A percentile compares a stretch with the other conserved stretches of the same genome.
Conservation (phyloP, 148 eudicot genomes). For the Heliosperma pusillum region DNA sequence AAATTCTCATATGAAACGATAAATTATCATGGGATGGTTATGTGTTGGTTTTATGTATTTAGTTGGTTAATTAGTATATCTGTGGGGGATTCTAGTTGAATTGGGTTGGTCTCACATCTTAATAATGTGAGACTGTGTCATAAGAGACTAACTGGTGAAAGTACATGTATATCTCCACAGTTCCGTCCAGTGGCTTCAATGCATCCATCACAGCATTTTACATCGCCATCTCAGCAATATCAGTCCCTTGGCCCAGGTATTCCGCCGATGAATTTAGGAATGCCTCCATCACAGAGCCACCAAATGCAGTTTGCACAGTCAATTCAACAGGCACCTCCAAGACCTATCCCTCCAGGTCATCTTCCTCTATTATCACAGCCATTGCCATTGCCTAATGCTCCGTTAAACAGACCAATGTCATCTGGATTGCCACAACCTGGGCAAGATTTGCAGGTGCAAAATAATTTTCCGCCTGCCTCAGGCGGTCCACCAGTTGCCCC, state of each 20-base stretch:
- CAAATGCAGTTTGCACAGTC: constrained; percentile 67
- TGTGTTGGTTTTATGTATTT: not conserved
- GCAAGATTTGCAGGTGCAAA: constrained; percentile 54
- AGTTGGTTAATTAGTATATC: too few relatives aligned
- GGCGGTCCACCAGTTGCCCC: constrained; percentile 47
- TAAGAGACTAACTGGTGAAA: not conserved
- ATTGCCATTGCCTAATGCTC: constrained; percentile 49
- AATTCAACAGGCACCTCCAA: constrained; percentile 46
- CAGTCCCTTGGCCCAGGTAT: constrained; percentile 46
- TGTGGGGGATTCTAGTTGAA: not conserved
- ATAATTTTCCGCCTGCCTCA: constrained; percentile 43
- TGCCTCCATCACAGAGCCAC: constrained; percentile 53
- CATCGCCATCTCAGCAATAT: constrained; percentile 63
- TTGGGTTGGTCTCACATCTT: not conserved
- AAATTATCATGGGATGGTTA: not conserved
- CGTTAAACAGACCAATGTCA: constrained; percentile 44
- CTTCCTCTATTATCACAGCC: constrained; percentile 49
- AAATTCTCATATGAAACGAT: not conserved
- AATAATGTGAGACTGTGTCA: too few relatives aligned
- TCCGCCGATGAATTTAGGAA: constrained; percentile 43
- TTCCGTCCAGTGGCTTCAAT: constrained; percentile 57
- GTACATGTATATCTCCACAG: constrained; percentile 37
- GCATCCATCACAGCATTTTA: constrained; percentile 63
- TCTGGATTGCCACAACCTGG: constrained; percentile 50
- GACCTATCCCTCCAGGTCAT: constrained; percentile 48